Evolutionary conservation across 345 rosid species (phyloP).

Genomic region (Eucalyptus marginata): DNA sequence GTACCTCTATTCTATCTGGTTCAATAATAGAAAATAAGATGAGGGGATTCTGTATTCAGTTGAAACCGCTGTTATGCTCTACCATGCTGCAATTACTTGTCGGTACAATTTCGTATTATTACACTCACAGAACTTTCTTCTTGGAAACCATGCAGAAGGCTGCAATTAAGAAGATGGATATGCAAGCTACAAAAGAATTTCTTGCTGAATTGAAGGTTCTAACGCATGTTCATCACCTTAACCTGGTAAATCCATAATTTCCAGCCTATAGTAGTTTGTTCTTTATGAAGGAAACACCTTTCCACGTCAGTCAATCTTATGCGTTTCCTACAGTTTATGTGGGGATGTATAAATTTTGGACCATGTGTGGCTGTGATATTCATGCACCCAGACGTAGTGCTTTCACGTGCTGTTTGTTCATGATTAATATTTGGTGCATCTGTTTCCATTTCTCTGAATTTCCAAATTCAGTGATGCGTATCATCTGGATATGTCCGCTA

Average conservation of each 20-base stretch:
- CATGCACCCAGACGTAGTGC: not conserved
- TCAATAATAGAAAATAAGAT: not conserved
- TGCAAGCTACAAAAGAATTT: conserved; percentile 91
- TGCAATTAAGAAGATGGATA: conserved; percentile 98
- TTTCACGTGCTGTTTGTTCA: not conserved
- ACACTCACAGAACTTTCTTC: not conserved
- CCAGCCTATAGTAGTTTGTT: not conserved
- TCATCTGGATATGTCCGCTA: not conserved
- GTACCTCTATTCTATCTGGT: not conserved
- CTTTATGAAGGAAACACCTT: not conserved
- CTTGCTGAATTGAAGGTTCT: conserved; percentile 86
- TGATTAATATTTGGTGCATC: not conserved
- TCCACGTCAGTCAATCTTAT: not conserved
- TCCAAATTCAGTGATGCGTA: not conserved
- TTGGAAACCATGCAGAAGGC: conserved; percentile 49
- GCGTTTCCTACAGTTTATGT: not conserved
- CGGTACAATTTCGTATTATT: not conserved
- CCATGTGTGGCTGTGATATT: not conserved
- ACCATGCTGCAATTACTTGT: not conserved
- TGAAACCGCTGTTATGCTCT: not conserved
- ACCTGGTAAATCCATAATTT: conserved; percentile 45
- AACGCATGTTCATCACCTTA: conserved; percentile 89
- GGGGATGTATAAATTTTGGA: not conserved
- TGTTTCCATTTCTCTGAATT: not conserved
- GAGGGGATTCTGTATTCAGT: not conserved